These are phyloP conservation scores for Plasmodium vivax DNA, from an alignment of 169 alveolate species.

Conservation along the genomic window DNA sequence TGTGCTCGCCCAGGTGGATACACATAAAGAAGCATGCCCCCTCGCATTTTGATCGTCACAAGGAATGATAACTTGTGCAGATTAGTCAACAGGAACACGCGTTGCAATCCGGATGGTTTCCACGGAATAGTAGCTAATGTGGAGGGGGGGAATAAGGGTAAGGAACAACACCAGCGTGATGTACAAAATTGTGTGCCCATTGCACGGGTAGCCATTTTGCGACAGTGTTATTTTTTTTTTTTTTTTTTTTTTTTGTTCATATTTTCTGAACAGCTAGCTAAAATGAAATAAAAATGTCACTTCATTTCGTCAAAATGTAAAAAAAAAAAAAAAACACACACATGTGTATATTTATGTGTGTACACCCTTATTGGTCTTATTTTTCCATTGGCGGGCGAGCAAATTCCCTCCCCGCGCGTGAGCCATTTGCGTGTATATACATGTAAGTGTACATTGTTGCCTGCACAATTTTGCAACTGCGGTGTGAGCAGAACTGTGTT, in stretches of 20 bases:
- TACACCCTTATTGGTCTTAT: background rate
- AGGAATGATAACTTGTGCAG: background rate
- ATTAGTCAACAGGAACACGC: background rate
- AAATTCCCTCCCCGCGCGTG: background rate
- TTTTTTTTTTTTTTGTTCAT: background rate
- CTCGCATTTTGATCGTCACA: background rate
- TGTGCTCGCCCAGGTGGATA: background rate
- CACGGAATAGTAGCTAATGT: background rate
- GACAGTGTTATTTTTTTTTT: background rate
- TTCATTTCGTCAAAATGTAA: background rate
- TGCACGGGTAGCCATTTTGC: background rate
- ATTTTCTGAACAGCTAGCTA: background rate
- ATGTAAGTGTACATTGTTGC: background rate
- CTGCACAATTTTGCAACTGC: background rate
- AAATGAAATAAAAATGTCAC: background rate
- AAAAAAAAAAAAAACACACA: slow-evolving; percentile 1
- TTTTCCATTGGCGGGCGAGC: background rate
- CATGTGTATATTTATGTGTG: background rate
- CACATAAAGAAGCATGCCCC: background rate
- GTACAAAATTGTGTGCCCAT: background rate
- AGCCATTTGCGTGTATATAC: background rate
- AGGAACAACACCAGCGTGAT: background rate
- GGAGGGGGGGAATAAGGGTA: background rate
- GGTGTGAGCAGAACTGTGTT: background rate
- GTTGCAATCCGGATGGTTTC: background rate